A percentile compares a stretch with the other conserved stretches of the same genome.
phyloP scores from a whole-genome alignment of 176 grass and related monocot species.

The Cenchrus purpureus region DNA sequence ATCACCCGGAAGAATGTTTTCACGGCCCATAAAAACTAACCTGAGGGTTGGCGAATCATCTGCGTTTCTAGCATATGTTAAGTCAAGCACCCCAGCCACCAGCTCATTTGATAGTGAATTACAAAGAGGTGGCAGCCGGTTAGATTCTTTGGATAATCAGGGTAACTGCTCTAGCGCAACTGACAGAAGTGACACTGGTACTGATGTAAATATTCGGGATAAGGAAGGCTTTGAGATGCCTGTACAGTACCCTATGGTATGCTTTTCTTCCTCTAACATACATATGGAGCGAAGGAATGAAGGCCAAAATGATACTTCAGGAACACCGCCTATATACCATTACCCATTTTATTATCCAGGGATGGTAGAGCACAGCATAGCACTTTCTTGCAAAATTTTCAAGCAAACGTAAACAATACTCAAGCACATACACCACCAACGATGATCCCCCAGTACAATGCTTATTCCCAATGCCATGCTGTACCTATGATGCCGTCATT shows the following conservation, averaged over 20 bases:
- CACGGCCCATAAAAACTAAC: conserved; percentile 70
- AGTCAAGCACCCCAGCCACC: conserved; percentile 52
- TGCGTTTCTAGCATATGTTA: conserved; percentile 94
- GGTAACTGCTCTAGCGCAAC: conserved; percentile 39
- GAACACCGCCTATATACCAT: conserved; percentile 57
- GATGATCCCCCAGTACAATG: conserved; percentile 69
- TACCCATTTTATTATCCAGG: conserved; percentile 82
- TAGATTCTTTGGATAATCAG: conserved; percentile 37
- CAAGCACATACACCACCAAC: conserved; percentile 49
- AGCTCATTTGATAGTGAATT: conserved; percentile 46
- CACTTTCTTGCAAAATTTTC: conserved; percentile 65
- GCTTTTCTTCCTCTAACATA: conserved; percentile 64
- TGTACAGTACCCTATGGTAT: conserved; percentile 53
- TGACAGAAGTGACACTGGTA: conserved; percentile 44
- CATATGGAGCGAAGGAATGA: conserved; percentile 72
- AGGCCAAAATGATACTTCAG: conserved; percentile 55
- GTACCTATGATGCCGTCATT: conserved; percentile 62
- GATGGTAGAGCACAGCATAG: conserved; percentile 62
- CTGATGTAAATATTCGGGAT: conserved; percentile 41
- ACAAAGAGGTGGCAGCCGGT: conserved; percentile 48
- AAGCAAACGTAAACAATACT: conserved; percentile 58
- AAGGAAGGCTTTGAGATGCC: conserved; percentile 47
- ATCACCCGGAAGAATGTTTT: conserved; percentile 63
- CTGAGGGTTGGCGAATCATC: conserved; percentile 82
- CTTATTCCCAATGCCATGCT: conserved; percentile 58